Conservation (phyloP, 1,284 basidiomycete genomes). For the Apiotrichum laibachii region DNA sequence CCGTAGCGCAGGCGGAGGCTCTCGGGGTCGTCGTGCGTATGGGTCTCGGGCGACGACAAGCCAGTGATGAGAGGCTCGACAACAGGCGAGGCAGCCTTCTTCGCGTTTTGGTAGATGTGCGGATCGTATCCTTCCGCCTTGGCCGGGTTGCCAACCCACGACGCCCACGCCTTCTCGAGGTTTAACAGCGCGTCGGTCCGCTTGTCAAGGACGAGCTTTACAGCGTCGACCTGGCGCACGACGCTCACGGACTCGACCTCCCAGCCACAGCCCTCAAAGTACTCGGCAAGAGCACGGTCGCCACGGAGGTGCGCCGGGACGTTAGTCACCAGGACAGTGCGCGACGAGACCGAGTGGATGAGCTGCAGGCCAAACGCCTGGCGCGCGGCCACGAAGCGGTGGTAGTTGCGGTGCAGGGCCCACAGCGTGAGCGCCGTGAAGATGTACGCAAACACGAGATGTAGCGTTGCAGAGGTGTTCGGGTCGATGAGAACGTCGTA, state of each 20-base stretch:
- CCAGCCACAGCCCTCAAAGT: slow-evolving; percentile 74
- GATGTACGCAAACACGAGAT: slow-evolving; percentile 88
- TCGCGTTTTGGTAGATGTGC: slow-evolving; percentile 30
- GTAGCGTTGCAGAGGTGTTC: slow-evolving; percentile 77
- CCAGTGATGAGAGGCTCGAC: slow-evolving; percentile 36
- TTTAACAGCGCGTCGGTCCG: slow-evolving; percentile 73
- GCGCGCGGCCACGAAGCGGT: slow-evolving; percentile 82
- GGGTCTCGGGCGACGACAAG: slow-evolving; percentile 50
- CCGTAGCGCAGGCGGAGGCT: slow-evolving; percentile 19
- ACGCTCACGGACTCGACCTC: slow-evolving; percentile 67
- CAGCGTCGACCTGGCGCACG: slow-evolving; percentile 72
- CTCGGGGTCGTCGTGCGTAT: slow-evolving; percentile 14
- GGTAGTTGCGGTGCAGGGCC: slow-evolving; percentile 84
- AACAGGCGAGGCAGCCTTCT: neutral
- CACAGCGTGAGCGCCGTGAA: slow-evolving; percentile 83
- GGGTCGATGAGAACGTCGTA: slow-evolving; percentile 77
- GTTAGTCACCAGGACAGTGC: slow-evolving; percentile 83
- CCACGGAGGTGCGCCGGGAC: slow-evolving; percentile 78
- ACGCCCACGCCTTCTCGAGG: slow-evolving; percentile 80
- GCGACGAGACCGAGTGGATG: slow-evolving; percentile 86
- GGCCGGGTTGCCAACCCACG: slow-evolving; percentile 90
- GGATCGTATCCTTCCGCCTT: slow-evolving; percentile 49
- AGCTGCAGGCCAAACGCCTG: slow-evolving; percentile 92
- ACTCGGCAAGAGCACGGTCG: slow-evolving; percentile 81
- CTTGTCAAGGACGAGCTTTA: slow-evolving; percentile 70